Percentiles rank a stretch among this genome's conserved stretches.
These are phyloP conservation scores for Saccharomycopsis hybrid DNA, from an alignment of 1,139 yeast species.

Conservation along the genomic window DNA sequence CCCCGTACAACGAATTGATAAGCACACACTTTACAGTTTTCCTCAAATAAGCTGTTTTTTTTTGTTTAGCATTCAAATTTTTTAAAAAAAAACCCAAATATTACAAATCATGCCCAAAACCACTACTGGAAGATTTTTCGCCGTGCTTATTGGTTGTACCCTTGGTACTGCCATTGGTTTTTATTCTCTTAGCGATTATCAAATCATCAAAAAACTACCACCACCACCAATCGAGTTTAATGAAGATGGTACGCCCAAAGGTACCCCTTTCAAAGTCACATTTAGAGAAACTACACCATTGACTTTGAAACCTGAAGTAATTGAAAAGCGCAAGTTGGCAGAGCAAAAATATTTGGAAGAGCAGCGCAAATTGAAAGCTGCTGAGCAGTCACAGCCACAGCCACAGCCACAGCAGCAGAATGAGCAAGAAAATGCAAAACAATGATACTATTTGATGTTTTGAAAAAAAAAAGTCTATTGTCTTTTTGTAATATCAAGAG, in stretches of 20 bases:
- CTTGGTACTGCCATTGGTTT: constrained; percentile 14
- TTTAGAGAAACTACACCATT: constrained; percentile 18
- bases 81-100: too few relatives aligned
- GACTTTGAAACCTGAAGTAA: constrained; percentile 19
- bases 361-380: constrained; percentile 3
- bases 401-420: too few relatives aligned
- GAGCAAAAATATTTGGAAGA: constrained; percentile 10
- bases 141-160: constrained; percentile 10
- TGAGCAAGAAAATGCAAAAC: too few relatives aligned
- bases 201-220: constrained; percentile 19
- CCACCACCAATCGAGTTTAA: constrained; percentile 18
- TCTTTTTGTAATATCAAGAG: background rate
- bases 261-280: constrained; percentile 12
- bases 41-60: too few relatives aligned
- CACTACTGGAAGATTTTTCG: constrained; percentile 16
- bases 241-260: constrained; percentile 21
- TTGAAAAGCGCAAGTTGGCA: constrained; percentile 10
- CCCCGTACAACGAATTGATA: too few relatives aligned
- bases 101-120: constrained; percentile 3
- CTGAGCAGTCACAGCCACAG: background rate
- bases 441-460: background rate
- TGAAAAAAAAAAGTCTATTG: background rate
- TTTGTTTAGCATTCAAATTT: too few relatives aligned
- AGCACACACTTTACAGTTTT: too few relatives aligned
- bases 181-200: constrained; percentile 13